Evolutionary conservation across 176 grass and related monocot genomes (phyloP).

Genomic region (Saccharum officinarum): DNA sequence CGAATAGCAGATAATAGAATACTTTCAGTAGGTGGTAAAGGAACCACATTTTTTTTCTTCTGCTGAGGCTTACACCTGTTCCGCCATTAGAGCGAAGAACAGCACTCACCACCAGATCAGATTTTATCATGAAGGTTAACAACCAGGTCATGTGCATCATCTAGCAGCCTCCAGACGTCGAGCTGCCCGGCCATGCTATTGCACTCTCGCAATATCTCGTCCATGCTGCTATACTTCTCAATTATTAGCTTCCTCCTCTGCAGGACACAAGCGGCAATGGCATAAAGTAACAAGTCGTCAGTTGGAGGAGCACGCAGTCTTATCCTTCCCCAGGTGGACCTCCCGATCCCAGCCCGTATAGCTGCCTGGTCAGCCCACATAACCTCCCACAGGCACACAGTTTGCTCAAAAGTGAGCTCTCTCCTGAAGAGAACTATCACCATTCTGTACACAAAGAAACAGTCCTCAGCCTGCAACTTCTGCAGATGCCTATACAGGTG

Average conservation of each 20-base stretch:
- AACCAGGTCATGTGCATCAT: constrained; percentile 88
- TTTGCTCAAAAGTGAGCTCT: constrained; percentile 92
- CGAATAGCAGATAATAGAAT: constrained; percentile 14
- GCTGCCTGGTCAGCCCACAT: constrained; percentile 98
- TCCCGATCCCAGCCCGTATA: constrained; percentile 72
- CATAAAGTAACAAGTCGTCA: constrained; percentile 83
- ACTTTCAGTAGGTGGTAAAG: neutral
- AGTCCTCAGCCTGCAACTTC: constrained; percentile 98
- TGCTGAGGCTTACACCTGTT: constrained; percentile 10
- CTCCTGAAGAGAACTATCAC: constrained; percentile 93
- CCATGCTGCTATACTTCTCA: constrained; percentile 95
- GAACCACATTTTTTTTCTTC: neutral
- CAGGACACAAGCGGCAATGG: constrained; percentile 88
- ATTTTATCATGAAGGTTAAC: constrained; percentile 95
- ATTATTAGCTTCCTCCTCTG: constrained; percentile 94
- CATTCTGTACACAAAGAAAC: constrained; percentile 99
- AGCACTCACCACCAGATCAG: constrained; percentile 42
- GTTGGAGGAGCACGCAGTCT: constrained; percentile 81
- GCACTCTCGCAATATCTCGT: constrained; percentile 91
- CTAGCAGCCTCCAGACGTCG: constrained; percentile 93
- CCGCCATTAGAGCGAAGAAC: neutral
- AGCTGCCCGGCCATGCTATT: constrained; percentile 89
- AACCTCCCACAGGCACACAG: constrained; percentile 89
- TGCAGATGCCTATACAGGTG: constrained; percentile 85
- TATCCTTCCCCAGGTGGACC: constrained; percentile 78